These are phyloP conservation scores for Nakazawaea ishiwadae DNA, from an alignment of 805 yeast genomes.

Conservation along the genomic window DNA sequence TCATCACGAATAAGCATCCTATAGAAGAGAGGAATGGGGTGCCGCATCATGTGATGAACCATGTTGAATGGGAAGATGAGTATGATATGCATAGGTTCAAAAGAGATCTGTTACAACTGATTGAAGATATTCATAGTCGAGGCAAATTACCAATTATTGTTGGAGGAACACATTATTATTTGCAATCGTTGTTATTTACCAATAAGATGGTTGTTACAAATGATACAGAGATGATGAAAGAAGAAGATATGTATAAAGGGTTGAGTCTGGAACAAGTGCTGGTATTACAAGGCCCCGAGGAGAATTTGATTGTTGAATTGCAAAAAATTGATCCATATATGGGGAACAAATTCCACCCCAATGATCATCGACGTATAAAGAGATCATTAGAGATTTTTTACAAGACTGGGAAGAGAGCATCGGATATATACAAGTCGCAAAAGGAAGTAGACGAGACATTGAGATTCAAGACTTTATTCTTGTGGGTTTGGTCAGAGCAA, in stretches of 20 bases:
- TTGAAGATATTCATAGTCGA: slow-evolving; percentile 57
- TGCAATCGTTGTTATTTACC: slow-evolving; percentile 69
- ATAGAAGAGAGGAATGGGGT: slow-evolving; percentile 66
- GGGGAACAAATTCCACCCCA: slow-evolving; percentile 85
- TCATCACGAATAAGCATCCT: slow-evolving; percentile 92
- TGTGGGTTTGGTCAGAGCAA: slow-evolving; percentile 79
- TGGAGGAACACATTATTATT: slow-evolving; percentile 95
- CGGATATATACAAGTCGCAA: slow-evolving; percentile 68
- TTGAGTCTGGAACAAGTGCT: slow-evolving; percentile 26
- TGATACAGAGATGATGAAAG: slow-evolving; percentile 10
- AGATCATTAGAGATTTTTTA: slow-evolving; percentile 80
- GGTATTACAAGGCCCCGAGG: slow-evolving; percentile 54
- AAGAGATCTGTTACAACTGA: slow-evolving; percentile 58
- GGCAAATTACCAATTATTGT: slow-evolving; percentile 83
- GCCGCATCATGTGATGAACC: slow-evolving; percentile 85
- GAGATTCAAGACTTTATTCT: slow-evolving; percentile 57
- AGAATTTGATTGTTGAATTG: slow-evolving; percentile 43
- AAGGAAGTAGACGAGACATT: slow-evolving; percentile 36
- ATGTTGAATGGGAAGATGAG: slow-evolving; percentile 74
- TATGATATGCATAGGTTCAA: slow-evolving; percentile 78
- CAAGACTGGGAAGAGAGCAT: slow-evolving; percentile 61
- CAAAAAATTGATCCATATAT: slow-evolving; percentile 61
- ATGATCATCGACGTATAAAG: slow-evolving; percentile 72
- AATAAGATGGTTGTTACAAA: slow-evolving; percentile 54
- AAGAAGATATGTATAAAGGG: not conserved